Evolutionary conservation across 1,284 basidiomycete species (phyloP).

Genomic region (Wolfiporia cocos): DNA sequence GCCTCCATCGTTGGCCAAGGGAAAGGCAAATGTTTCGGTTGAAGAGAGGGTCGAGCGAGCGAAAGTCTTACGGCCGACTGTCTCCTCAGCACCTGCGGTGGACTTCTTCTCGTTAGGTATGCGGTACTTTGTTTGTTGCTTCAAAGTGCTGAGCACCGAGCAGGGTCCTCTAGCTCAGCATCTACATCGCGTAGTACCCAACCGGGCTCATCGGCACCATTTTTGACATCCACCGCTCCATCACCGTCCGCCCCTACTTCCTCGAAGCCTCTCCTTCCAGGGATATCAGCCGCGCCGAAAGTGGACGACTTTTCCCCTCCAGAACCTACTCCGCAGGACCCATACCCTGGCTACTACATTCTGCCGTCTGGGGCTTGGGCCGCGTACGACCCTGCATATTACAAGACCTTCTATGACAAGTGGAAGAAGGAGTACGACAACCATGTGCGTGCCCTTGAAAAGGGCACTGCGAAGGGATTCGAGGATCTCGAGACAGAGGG

Average conservation of each 20-base stretch:
- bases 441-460: slow-evolving; percentile 65
- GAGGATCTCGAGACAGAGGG: slow-evolving; percentile 49
- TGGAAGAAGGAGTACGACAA: slow-evolving; percentile 68
- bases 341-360: slow-evolving; percentile 87
- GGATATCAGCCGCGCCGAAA: slow-evolving; percentile 60
- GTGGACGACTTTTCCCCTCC: slow-evolving; percentile 71
- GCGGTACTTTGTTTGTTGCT: slow-evolving; percentile 1
- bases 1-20: slow-evolving; percentile 52
- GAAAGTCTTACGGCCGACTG: slow-evolving; percentile 19
- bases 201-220: slow-evolving; percentile 8
- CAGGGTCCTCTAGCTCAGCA: slow-evolving; percentile 6
- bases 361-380: slow-evolving; percentile 78
- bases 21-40: slow-evolving; percentile 53
- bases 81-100: slow-evolving; percentile 34
- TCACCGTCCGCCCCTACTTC: slow-evolving; percentile 13
- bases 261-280: slow-evolving; percentile 11
- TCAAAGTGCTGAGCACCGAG: neutral
- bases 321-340: slow-evolving; percentile 67
- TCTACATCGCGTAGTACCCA: too few relatives aligned
- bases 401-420: slow-evolving; percentile 62
- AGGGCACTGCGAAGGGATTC: slow-evolving; percentile 58
- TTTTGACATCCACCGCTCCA: slow-evolving; percentile 15
- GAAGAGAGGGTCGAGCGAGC: slow-evolving; percentile 40
- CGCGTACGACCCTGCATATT: slow-evolving; percentile 74
- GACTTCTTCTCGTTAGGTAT: slow-evolving; percentile 66